Base-by-base conservation (phyloP, 495 filamentous ascomycete species). In the Xylaria longipes region DNA sequence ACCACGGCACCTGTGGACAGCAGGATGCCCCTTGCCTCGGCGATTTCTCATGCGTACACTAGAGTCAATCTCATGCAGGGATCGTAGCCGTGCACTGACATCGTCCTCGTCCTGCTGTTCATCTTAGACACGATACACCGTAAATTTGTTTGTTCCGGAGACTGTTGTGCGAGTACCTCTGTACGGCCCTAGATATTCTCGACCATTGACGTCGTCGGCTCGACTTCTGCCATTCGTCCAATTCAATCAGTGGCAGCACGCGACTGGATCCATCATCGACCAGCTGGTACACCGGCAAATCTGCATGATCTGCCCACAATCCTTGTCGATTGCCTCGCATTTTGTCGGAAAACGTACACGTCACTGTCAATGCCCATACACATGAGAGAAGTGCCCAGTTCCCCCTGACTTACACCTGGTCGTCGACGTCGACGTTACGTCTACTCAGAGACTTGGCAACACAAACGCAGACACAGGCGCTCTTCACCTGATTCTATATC, bases 241-340 rank as follows among this genome's bases (percentile, higher is more conserved):
- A 63, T 41, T 43, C 60, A 33, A 63, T 33, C 29, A 41, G 22
- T 35, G 60, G 22, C 37, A n/a, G 37, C 35, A 63, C 60, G 60
- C 60, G 60, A 63, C 60, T 41, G 60, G 52, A 56, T 56, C 52
- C 52, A 56, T 29, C 27, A 22, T 37, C 57, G 31, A 60, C 31
- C 57, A 60, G 33, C 20, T 60, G 57, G 57, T 60, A 69, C 66
- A 8, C 66, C 37, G 50, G 20, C 65, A 68, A 67, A 58, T 57
- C 65, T 68, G 65, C 56, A 58, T 60, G 39, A 46, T 61, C 66
- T 39, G 66, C 66, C 66, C 66, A 69, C 66, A 69, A 69, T 69
- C 66, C 54, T 69, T 45, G 66, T 61, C 39, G 27, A 58, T 39
- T 60, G 14, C 39, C 65, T 67, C 48, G 35, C 65, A 67, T 66